These are phyloP conservation scores for Astrephomene gubernaculifera DNA, from an alignment of 139 green algal species.

Conservation along the genomic window DNA sequence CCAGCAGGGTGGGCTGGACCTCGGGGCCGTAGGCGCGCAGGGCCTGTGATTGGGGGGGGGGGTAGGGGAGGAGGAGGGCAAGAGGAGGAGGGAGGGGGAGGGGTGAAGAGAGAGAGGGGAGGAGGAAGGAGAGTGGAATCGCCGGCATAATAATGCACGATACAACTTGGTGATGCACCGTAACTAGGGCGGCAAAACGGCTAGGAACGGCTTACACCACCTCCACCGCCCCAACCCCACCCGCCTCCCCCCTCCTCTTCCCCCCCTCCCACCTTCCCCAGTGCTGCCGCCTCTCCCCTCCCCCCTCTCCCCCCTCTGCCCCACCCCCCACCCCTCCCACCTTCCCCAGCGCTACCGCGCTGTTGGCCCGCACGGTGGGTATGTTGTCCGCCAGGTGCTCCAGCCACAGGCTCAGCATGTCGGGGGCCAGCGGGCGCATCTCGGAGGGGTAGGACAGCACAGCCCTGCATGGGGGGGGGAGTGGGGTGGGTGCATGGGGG, in stretches of 20 bases:
- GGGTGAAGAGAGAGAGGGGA: too few relatives aligned
- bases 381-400: constrained; percentile 93
- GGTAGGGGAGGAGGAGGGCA: too few relatives aligned
- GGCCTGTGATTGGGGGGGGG: background rate
- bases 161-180: too few relatives aligned
- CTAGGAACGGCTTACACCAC: too few relatives aligned
- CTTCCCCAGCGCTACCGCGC: constrained; percentile 49
- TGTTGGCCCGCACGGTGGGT: constrained; percentile 83
- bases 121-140: too few relatives aligned
- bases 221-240: too few relatives aligned
- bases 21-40: constrained; percentile 30
- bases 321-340: constrained; percentile 27
- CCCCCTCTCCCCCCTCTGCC: background rate
- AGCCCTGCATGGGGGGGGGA: constrained; percentile 47
- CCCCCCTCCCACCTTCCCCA: background rate
- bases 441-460: constrained; percentile 76
- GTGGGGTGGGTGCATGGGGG: too few relatives aligned
- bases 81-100: too few relatives aligned
- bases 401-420: constrained; percentile 86
- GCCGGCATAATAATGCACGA: too few relatives aligned
- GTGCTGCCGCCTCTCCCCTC: background rate
- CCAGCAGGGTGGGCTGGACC: constrained; percentile 18
- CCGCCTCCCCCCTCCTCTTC: too few relatives aligned
- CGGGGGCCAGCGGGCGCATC: constrained; percentile 52
- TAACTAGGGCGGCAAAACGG: too few relatives aligned